A percentile compares a stretch with the other conserved stretches of the same genome.
phyloP scores from a whole-genome alignment of 192 early-diverging fungal species.

The Geranomyces michiganensis region DNA sequence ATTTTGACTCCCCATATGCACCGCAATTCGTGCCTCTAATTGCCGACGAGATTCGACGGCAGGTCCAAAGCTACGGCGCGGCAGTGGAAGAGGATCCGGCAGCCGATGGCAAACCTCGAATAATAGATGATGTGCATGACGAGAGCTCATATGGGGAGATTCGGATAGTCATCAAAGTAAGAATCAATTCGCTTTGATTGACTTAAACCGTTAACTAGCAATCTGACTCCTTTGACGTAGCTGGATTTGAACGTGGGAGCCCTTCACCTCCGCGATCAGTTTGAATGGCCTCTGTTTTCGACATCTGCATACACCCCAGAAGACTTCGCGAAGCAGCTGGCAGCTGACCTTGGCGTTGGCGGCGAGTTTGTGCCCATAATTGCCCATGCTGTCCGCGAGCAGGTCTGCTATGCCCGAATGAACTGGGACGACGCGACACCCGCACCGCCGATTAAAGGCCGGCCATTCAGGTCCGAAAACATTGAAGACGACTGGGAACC shows the following conservation, averaged over 20 bases:
- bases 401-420: conserved; percentile 57
- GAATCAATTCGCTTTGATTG: background rate
- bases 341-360: conserved; percentile 75
- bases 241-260: conserved; percentile 85
- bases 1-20: conserved; percentile 42
- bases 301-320: conserved; percentile 63
- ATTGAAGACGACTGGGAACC: conserved; percentile 48
- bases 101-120: conserved; percentile 23
- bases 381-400: conserved; percentile 75
- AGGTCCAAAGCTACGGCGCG: conserved; percentile 54
- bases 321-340: conserved; percentile 67
- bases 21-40: conserved; percentile 64
- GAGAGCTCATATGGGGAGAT: conserved; percentile 35
- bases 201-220: too few species aligned
- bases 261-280: conserved; percentile 78
- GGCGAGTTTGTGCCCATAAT: conserved; percentile 80
- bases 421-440: conserved; percentile 40
- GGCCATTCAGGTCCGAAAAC: conserved; percentile 34
- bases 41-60: conserved; percentile 73
- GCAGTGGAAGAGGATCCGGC: conserved; percentile 45
- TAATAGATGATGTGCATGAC: conserved; percentile 32
- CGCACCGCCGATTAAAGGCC: conserved; percentile 20
- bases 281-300: conserved; percentile 89
- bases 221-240: too few species aligned
- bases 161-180: conserved; percentile 44